Conservation (phyloP, 108 stramenopile species). For the Cyclotella distinguenda region DNA sequence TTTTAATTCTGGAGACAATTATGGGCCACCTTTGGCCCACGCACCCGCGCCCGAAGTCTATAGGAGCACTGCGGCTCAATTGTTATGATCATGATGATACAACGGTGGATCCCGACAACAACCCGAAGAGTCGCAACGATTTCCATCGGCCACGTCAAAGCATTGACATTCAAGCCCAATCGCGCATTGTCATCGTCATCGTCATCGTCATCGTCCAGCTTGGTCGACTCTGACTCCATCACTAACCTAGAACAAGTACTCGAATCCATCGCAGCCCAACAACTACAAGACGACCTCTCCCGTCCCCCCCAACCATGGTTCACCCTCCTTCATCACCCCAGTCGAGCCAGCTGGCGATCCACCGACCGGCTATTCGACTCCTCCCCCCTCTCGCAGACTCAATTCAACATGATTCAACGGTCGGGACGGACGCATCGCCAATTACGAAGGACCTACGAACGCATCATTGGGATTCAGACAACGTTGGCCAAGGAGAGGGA, state of each 20-base stretch:
- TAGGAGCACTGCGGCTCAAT: too few relatives aligned
- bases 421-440: constrained; percentile 33
- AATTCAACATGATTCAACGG: constrained; percentile 34
- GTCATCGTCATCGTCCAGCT: not conserved
- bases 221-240: not conserved
- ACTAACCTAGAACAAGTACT: constrained; percentile 11
- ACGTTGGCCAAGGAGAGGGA: constrained; percentile 28
- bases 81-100: too few relatives aligned
- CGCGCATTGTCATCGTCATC: not conserved
- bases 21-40: too few relatives aligned
- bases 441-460: constrained; percentile 29
- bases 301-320: constrained; percentile 61
- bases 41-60: too few relatives aligned
- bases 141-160: too few relatives aligned
- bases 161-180: too few relatives aligned
- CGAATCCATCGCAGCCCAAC: constrained; percentile 34
- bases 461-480: constrained; percentile 19
- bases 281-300: constrained; percentile 5
- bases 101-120: too few relatives aligned
- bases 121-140: too few relatives aligned
- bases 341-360: constrained; percentile 74
- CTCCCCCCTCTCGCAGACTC: constrained; percentile 27
- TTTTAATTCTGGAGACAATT: too few relatives aligned
- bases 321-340: constrained; percentile 49
- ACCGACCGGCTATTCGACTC: constrained; percentile 31